Conservation (phyloP, 2,329 filamentous ascomycete species). For the Intubia oerlemansii region DNA sequence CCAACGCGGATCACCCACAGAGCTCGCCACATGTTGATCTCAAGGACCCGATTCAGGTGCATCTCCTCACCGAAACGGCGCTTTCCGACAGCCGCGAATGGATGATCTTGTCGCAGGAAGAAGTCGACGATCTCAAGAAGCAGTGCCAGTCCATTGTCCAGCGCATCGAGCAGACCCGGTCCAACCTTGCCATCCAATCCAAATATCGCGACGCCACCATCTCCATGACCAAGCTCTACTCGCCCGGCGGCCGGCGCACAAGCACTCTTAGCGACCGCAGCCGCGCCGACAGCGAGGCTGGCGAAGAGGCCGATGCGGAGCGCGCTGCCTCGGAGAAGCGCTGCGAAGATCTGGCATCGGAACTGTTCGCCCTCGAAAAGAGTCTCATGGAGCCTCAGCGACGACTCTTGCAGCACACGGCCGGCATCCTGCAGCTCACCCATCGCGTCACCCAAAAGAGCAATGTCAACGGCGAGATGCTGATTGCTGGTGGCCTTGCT, state of each 20-base stretch:
- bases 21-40: constrained; percentile 37
- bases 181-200: constrained; percentile 71
- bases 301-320: constrained; percentile 50
- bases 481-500: constrained; percentile 19
- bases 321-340: constrained; percentile 52
- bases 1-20: constrained; percentile 27
- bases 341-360: constrained; percentile 66
- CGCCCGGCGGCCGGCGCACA: constrained; percentile 26
- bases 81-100: constrained; percentile 72
- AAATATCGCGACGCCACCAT: constrained; percentile 88
- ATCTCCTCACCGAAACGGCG: constrained; percentile 83
- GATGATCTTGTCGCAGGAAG: constrained; percentile 72
- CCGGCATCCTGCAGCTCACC: constrained; percentile 76
- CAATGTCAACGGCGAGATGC: constrained; percentile 17
- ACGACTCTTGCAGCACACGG: constrained; percentile 70
- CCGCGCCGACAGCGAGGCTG: constrained; percentile 20
- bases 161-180: constrained; percentile 61
- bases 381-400: constrained; percentile 53
- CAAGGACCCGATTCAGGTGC: constrained; percentile 61
- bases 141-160: constrained; percentile 51
- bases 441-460: constrained; percentile 43
- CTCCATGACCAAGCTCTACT: constrained; percentile 66
- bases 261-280: constrained; percentile 27
- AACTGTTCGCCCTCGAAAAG: constrained; percentile 63
- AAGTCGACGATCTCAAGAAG: constrained; percentile 81